Percentiles rank a stretch among this genome's conserved stretches.
Conservation (phyloP, 208 protist species). For the Trypanosoma congolense region DNA sequence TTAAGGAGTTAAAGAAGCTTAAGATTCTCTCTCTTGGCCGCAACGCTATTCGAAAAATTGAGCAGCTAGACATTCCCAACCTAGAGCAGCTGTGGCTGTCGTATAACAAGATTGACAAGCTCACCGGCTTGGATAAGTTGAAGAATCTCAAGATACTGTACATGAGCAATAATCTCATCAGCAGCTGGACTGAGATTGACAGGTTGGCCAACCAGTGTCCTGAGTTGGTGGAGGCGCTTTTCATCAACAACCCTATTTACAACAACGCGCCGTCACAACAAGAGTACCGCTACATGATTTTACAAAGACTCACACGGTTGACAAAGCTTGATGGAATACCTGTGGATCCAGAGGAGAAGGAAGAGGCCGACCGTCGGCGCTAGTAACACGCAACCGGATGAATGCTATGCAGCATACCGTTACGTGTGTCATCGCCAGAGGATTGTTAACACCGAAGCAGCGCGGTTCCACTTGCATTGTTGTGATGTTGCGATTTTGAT, state of each 20-base stretch:
- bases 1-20: conserved; percentile 90
- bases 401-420: too few relatives aligned
- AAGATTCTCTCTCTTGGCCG: conserved; percentile 92
- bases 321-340: conserved; percentile 85
- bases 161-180: conserved; percentile 95
- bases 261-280: conserved; percentile 62
- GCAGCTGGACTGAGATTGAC: conserved; percentile 92
- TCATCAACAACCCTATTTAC: conserved; percentile 91
- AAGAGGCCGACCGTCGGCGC: conserved; percentile 82
- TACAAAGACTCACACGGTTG: conserved; percentile 83
- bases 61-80: conserved; percentile 91
- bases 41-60: conserved; percentile 94
- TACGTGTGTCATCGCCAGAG: too few relatives aligned
- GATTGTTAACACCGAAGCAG: too few relatives aligned
- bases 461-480: too few relatives aligned
- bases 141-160: conserved; percentile 90
- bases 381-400: conserved; percentile 20
- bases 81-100: conserved; percentile 95
- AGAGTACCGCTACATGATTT: conserved; percentile 85
- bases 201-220: conserved; percentile 88
- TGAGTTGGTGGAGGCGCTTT: conserved; percentile 88
- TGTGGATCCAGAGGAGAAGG: conserved; percentile 86
- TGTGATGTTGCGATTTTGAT: too few relatives aligned
- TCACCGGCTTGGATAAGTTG: conserved; percentile 91
- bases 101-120: conserved; percentile 95